Evolutionary conservation across 73 alveolate species (phyloP).

Genomic region (Paramecium pentaurelia): DNA sequence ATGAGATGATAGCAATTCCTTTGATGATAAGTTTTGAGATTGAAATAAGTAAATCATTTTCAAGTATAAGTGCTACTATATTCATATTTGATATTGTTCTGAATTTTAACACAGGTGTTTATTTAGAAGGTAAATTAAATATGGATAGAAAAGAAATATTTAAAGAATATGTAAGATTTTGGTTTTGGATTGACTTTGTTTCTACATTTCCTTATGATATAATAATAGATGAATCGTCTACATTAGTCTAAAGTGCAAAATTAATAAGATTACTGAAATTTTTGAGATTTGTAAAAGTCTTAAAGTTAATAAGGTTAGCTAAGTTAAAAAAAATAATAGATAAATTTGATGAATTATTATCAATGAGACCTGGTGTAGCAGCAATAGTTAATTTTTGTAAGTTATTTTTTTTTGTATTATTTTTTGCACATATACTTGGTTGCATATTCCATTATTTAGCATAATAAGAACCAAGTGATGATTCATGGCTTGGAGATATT

Average conservation of each 20-base stretch:
- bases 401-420: slow-evolving; percentile 24
- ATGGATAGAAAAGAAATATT: slow-evolving; percentile 57
- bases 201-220: slow-evolving; percentile 75
- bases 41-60: neutral
- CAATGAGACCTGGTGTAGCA: slow-evolving; percentile 37
- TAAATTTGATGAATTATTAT: slow-evolving; percentile 73
- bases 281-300: slow-evolving; percentile 68
- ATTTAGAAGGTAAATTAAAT: slow-evolving; percentile 69
- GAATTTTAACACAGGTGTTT: slow-evolving; percentile 70
- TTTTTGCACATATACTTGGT: slow-evolving; percentile 66
- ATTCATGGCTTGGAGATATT: slow-evolving; percentile 49
- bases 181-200: slow-evolving; percentile 73
- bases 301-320: slow-evolving; percentile 66
- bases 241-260: slow-evolving; percentile 49
- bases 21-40: neutral
- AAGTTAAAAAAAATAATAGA: slow-evolving; percentile 70
- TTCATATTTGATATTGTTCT: slow-evolving; percentile 49
- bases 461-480: slow-evolving; percentile 39
- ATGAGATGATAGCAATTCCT: neutral
- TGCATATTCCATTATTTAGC: slow-evolving; percentile 66
- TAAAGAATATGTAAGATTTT: slow-evolving; percentile 57
- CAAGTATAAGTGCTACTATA: neutral
- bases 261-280: slow-evolving; percentile 68
- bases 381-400: neutral
- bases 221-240: slow-evolving; percentile 41